Conservation (phyloP, 2,329 filamentous ascomycete species). For the Ciborinia camelliae region DNA sequence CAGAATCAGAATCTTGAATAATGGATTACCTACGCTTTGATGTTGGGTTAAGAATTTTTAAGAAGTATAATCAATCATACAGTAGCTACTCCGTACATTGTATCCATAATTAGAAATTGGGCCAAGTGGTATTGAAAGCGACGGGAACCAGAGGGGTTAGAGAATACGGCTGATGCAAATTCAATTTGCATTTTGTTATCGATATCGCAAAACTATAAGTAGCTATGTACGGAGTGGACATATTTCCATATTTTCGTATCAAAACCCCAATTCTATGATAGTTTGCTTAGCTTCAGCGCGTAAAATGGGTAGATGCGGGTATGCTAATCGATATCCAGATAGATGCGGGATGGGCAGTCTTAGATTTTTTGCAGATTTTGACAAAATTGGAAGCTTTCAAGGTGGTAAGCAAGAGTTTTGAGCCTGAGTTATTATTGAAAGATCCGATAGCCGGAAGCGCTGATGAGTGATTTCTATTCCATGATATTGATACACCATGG, state of each 20-base stretch:
- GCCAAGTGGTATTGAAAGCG: neutral
- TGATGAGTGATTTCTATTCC: neutral
- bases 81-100: no score
- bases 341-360: slow-evolving; percentile 10
- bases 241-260: neutral
- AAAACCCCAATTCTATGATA: no score
- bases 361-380: slow-evolving; percentile 12
- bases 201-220: neutral
- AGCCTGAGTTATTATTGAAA: neutral
- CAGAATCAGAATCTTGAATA: neutral
- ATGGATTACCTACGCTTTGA: slow-evolving; percentile 12
- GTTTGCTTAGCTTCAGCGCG: slow-evolving; percentile 18
- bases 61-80: no score
- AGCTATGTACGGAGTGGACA: neutral
- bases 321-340: neutral
- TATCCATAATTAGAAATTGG: neutral
- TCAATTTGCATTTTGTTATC: slow-evolving; percentile 1
- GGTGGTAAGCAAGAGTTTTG: neutral
- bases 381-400: slow-evolving; percentile 1
- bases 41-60: neutral
- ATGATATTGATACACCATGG: neutral
- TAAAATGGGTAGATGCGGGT: slow-evolving; percentile 1
- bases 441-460: neutral
- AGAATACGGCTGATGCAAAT: neutral
- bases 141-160: slow-evolving; percentile 9